Evolutionary conservation across 805 yeast genomes (phyloP).

Genomic region (Candida easanensis): DNA sequence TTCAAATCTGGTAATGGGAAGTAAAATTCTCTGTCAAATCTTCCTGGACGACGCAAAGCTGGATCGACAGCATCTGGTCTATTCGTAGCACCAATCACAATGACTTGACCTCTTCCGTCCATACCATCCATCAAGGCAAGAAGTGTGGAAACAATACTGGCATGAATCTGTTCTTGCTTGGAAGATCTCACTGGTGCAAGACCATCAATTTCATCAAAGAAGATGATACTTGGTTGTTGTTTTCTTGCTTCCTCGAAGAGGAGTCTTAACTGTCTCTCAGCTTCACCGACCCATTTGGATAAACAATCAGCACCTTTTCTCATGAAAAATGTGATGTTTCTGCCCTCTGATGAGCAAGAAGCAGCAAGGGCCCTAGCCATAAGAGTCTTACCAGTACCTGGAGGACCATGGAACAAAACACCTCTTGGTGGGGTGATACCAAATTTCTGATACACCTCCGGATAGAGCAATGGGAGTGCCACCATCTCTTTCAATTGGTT

Average conservation of each 20-base stretch:
- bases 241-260: slow-evolving; percentile 94
- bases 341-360: slow-evolving; percentile 79
- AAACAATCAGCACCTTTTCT: slow-evolving; percentile 96
- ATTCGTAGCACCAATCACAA: slow-evolving; percentile 97
- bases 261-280: slow-evolving; percentile 88
- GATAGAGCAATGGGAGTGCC: slow-evolving; percentile 85
- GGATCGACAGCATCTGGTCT: slow-evolving; percentile 99
- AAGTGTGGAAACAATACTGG: slow-evolving; percentile 92
- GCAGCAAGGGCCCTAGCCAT: slow-evolving; percentile 98
- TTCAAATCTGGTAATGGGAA: slow-evolving; percentile 86
- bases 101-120: slow-evolving; percentile 98
- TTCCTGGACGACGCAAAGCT: slow-evolving; percentile 93
- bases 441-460: slow-evolving; percentile 88
- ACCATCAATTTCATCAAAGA: slow-evolving; percentile 98
- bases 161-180: slow-evolving; percentile 97
- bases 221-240: slow-evolving; percentile 93
- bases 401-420: slow-evolving; percentile 97
- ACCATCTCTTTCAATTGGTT: slow-evolving; percentile 96
- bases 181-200: slow-evolving; percentile 97
- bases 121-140: slow-evolving; percentile 98
- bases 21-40: slow-evolving; percentile 95
- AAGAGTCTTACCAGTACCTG: slow-evolving; percentile 97
- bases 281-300: slow-evolving; percentile 99
- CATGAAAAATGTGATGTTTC: slow-evolving; percentile 95
- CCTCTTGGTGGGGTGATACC: slow-evolving; percentile 96